Conservation (phyloP, 23 red algal species). For the Gracilaria domingensis region DNA sequence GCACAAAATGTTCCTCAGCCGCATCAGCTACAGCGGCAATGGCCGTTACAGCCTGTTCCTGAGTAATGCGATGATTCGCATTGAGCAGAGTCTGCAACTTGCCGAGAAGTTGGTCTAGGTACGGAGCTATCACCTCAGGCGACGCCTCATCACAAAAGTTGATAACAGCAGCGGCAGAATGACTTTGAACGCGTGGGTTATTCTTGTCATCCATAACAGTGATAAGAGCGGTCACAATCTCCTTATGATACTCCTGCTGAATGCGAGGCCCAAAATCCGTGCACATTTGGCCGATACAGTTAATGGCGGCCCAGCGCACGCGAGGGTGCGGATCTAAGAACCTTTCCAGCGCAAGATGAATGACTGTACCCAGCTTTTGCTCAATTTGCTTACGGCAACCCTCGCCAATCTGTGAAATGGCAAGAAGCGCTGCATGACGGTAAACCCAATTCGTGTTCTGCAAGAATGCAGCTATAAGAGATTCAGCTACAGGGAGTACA, state of each 20-base stretch:
- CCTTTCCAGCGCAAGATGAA: constrained; percentile 71
- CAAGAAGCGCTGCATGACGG: constrained; percentile 94
- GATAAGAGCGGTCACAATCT: constrained; percentile 79
- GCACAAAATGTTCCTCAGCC: constrained; percentile 80
- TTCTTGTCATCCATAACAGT: constrained; percentile 89
- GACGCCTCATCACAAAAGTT: constrained; percentile 99
- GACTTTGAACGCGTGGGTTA: constrained; percentile 92
- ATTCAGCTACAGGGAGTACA: constrained; percentile 84
- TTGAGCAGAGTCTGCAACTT: constrained; percentile 87
- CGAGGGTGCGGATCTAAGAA: constrained; percentile 93
- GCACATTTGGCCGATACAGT: constrained; percentile 99
- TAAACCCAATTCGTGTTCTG: constrained; percentile 77
- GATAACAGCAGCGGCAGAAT: constrained; percentile 97
- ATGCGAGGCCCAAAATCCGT: constrained; percentile 96
- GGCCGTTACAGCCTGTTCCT: constrained; percentile 97
- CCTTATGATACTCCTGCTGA: constrained; percentile 83
- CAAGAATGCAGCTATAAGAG: constrained; percentile 76
- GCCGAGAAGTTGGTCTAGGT: constrained; percentile 85
- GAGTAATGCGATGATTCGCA: constrained; percentile 76
- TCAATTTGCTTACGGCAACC: constrained; percentile 97
- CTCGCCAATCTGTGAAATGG: constrained; percentile 97
- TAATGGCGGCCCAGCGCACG: constrained; percentile 99
- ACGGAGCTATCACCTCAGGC: constrained; percentile 80
- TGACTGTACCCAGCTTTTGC: constrained; percentile 81
- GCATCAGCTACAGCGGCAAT: constrained; percentile 97